Evolutionary conservation across 2,329 filamentous ascomycete genomes (phyloP), one percentile per base, ranked within the genome.

Genomic region (Xylariaceae sp.): DNA sequence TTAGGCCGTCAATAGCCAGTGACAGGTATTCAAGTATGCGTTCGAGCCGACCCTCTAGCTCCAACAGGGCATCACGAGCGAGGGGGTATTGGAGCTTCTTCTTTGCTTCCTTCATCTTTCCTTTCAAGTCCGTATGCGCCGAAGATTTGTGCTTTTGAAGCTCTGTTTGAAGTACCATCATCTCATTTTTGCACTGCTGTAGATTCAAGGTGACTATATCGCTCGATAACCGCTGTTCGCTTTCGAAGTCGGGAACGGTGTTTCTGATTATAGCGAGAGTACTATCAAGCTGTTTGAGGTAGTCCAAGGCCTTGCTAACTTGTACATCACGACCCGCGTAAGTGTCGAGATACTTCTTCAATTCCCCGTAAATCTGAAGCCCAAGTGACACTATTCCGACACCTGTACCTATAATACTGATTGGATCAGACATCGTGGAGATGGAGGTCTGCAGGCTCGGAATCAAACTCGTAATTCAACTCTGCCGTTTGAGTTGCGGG

Each of bases 311-410:
- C 29, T 50, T 55, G 3, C 21, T 5, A n/a, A 52, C 27, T 13
- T 30, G 24, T 7, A 41, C 36, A 33, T 58, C 50, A 18, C 54
- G 48, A 18, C 36, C 35, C 24, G 35, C 40, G 23, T 43, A 37
- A 23, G 39, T 33, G 13, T 55, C 42, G 6, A 62, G 33, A 39
- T 58, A 60, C 20, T 41, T 20, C 4, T 48, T 53, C 21, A 58
- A 23, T 10, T 48, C 21, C 6, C 39, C 27, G 29, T 53, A 60
- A 11, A 57, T 23, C 23, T 60, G 57, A 4, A 62, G 35, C 20
- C 60, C 49, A 1, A 62, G 55, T 16, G 59, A 58, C 3, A 57
- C 50, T 21, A 59, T 26, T 8, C 51, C 55, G 10, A 45, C 20
- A 3, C 42, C 46, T 2, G 55, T 58, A 3, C 55, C 55, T 1